Evolutionary conservation across 1,284 basidiomycete genomes (phyloP).

Genomic region (Cryptococcus maquisensis): DNA sequence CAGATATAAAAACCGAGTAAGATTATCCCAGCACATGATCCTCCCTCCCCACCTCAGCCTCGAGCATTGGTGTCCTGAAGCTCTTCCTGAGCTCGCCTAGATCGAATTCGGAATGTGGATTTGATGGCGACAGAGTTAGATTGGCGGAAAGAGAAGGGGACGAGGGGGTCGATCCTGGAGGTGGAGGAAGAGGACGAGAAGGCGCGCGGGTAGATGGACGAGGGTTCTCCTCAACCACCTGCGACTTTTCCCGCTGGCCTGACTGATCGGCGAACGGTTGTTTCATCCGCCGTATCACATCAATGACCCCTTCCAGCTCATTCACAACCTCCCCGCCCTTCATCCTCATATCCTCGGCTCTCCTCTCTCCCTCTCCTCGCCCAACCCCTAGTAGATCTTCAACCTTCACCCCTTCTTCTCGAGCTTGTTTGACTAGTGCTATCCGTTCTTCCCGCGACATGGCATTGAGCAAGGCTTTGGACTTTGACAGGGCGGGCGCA

Average conservation of each 20-base stretch:
- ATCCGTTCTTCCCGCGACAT: constrained; percentile 38
- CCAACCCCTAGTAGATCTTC: constrained; percentile 2
- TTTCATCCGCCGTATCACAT: constrained; percentile 33
- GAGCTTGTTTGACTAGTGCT: constrained; percentile 24
- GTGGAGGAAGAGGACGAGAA: background rate
- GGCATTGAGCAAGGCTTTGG: constrained; percentile 6
- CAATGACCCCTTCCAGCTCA: constrained; percentile 42
- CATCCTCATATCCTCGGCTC: constrained; percentile 8
- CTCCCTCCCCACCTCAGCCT: background rate
- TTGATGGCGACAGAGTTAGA: background rate
- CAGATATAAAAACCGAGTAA: no score
- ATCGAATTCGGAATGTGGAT: constrained; percentile 3
- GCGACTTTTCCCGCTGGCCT: background rate
- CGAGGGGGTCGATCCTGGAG: background rate
- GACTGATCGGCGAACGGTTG: constrained; percentile 9
- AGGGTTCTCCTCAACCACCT: background rate
- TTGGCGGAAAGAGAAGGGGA: background rate
- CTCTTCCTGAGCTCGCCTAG: constrained; percentile 8
- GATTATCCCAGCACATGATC: background rate
- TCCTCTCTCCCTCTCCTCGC: background rate
- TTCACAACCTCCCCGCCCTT: constrained; percentile 31
- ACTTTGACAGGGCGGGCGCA: background rate
- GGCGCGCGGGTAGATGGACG: background rate
- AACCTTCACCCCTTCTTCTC: constrained; percentile 27
- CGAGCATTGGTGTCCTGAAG: background rate